phyloP scores from a whole-genome alignment of 768 basidiomycete species.

The Clathrus columnatus region DNA sequence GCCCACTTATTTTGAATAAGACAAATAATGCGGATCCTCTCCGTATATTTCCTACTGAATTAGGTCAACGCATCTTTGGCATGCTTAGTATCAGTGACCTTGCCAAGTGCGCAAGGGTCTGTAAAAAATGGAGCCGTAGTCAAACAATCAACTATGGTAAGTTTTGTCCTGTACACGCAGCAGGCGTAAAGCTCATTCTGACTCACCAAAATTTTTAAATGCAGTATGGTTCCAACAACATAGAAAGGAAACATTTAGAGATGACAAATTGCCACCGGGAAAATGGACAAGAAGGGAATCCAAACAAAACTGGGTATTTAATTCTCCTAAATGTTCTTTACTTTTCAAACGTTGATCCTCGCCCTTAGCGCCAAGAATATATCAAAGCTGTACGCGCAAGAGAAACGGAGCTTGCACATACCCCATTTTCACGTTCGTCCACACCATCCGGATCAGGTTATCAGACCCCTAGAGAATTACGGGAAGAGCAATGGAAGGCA shows the following conservation, averaged over 20 bases:
- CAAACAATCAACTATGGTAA: conserved; percentile 87
- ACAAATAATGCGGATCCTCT: conserved; percentile 45
- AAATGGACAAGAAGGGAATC: conserved; percentile 93
- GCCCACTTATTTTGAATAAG: conserved; percentile 35
- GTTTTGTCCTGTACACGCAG: conserved; percentile 14
- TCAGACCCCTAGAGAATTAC: conserved; percentile 70
- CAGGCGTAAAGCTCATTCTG: not conserved
- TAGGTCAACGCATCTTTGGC: conserved; percentile 71
- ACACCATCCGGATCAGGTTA: conserved; percentile 50
- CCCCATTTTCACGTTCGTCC: conserved; percentile 28
- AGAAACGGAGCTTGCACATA: conserved; percentile 29
- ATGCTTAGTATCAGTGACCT: conserved; percentile 55
- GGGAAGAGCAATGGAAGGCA: conserved; percentile 66
- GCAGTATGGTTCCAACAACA: conserved; percentile 93
- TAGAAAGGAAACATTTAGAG: conserved; percentile 79
- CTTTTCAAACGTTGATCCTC: conserved; percentile 9
- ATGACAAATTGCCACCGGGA: conserved; percentile 64
- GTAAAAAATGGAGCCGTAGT: conserved; percentile 79
- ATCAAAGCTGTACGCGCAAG: conserved; percentile 32
- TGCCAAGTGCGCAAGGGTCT: conserved; percentile 71
- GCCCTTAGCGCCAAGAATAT: conserved; percentile 41
- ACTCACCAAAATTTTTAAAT: not conserved
- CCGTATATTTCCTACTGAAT: conserved; percentile 65
- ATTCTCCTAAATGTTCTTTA: conserved; percentile 9
- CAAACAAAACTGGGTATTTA: conserved; percentile 81